These are phyloP conservation scores for Fusarium marasasianum DNA, from an alignment of 2,329 filamentous ascomycete species.

Conservation along the genomic window DNA sequence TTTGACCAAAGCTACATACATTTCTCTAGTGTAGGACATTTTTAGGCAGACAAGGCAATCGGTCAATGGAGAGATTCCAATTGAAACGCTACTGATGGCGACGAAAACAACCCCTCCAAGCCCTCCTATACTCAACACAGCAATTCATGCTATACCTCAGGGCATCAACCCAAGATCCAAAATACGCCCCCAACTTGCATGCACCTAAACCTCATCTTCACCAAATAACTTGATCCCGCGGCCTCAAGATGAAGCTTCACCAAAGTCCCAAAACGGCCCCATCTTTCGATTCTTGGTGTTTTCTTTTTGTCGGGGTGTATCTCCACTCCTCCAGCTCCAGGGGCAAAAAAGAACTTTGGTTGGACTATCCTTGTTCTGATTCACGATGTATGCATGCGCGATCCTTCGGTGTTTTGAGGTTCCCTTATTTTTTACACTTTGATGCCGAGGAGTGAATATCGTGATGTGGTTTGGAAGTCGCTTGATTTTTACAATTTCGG, in stretches of 20 bases:
- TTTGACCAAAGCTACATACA: background rate
- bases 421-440: conserved; percentile 30
- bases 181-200: background rate
- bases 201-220: background rate
- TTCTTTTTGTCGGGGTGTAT: background rate
- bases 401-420: background rate
- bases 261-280: conserved; percentile 29
- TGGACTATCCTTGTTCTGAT: conserved; percentile 5
- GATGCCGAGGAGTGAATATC: background rate
- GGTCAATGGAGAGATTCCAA: background rate
- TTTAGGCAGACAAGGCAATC: conserved; percentile 20
- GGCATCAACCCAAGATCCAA: background rate
- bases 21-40: background rate
- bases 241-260: conserved; percentile 20
- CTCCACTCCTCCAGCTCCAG: background rate
- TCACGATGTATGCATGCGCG: conserved; percentile 8
- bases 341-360: conserved; percentile 26
- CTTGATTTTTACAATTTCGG: background rate
- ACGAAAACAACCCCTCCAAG: background rate
- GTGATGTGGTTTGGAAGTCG: background rate
- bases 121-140: no score
- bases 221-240: background rate
- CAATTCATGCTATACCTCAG: background rate
- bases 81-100: background rate
- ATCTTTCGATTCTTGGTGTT: conserved; percentile 31